Evolutionary conservation across 78 protist species (phyloP), one percentile per base, ranked within the genome.

Genomic region (Monosiga brevicollis): DNA sequence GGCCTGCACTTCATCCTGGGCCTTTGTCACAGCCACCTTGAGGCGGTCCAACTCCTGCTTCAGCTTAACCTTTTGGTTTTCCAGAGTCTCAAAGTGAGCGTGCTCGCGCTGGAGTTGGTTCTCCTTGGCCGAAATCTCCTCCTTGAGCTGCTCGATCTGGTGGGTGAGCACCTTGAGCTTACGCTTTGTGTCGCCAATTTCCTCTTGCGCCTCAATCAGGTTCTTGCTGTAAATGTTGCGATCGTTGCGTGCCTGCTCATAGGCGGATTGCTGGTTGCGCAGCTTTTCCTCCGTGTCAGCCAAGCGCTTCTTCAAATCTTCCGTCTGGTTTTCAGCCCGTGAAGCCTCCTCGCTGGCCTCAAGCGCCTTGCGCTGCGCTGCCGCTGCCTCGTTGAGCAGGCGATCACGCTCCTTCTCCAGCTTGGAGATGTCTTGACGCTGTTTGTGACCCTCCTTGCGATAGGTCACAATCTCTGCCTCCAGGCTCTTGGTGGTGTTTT

Each of bases 171-270:
- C 88, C 82, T 89, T 86, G 86, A 94, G 92, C 90, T 93, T 93
- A 15, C 94, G 85, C 86, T 90, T 72, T 93, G 92, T 87, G 85
- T 94, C 97, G 35, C 77, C 83, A 41, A 90, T 88, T 88, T 93
- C 92, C 23, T 89, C 83, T 83, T 90, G 95, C 37, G 95, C 80
- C 82, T 93, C 94, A 76, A 95, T 84, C 80, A 93, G 83, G 80
- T 91, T 91, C 89, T 93, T 90, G 55, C 88, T 84, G 86, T 90
- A 90, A 49, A 93, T 78, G 82, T 92, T 95, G 26, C 98, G 82
- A 55, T 93, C 98, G 0, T 91, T 29, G 3, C 96, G 92, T 37
- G 94, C 97, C 34, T 84, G 80, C 82, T 95, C 96, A 86, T 95
- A 93, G 24, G 90, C 86, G 20, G 20, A 34, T 86, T 89, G 91